These are phyloP conservation scores for Quercus robur DNA, from an alignment of 306 rosid genomes.

Conservation along the genomic window DNA sequence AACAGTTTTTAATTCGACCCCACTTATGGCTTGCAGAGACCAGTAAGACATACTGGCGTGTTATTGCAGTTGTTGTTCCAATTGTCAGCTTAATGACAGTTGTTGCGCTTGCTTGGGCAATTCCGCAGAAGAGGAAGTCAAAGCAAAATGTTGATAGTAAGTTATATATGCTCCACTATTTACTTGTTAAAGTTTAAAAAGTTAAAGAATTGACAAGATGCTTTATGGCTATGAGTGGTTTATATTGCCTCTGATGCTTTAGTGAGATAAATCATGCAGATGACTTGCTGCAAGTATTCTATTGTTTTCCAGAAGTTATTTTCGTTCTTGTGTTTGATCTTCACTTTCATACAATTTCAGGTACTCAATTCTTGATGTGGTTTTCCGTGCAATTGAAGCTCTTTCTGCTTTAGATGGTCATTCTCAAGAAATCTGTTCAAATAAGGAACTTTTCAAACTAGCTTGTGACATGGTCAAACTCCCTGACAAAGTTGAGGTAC, in stretches of 20 bases:
- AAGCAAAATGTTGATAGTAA: conserved; percentile 3
- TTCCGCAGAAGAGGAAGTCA: background rate
- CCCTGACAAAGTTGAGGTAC: conserved; percentile 90
- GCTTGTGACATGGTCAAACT: conserved; percentile 58
- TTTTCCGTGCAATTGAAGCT: conserved; percentile 72
- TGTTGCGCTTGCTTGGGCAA: background rate
- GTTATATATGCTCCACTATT: background rate
- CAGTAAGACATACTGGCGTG: too few relatives aligned
- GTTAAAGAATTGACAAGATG: too few relatives aligned
- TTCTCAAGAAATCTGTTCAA: conserved; percentile 75
- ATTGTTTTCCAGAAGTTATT: background rate
- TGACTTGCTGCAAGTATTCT: background rate
- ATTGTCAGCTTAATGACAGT: background rate
- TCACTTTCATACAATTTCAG: conserved; percentile 43
- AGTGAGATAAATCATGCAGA: background rate
- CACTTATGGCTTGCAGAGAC: too few relatives aligned
- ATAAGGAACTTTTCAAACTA: conserved; percentile 59
- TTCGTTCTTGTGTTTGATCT: background rate
- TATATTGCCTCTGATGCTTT: background rate
- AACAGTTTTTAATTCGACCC: too few relatives aligned
- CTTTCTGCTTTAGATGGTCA: conserved; percentile 71
- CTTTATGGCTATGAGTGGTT: background rate
- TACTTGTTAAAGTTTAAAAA: background rate
- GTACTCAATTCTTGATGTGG: conserved; percentile 67
- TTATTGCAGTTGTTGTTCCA: background rate